phyloP scores from a whole-genome alignment of 257 asterid genomes.

The Solanum clarkiae region DNA sequence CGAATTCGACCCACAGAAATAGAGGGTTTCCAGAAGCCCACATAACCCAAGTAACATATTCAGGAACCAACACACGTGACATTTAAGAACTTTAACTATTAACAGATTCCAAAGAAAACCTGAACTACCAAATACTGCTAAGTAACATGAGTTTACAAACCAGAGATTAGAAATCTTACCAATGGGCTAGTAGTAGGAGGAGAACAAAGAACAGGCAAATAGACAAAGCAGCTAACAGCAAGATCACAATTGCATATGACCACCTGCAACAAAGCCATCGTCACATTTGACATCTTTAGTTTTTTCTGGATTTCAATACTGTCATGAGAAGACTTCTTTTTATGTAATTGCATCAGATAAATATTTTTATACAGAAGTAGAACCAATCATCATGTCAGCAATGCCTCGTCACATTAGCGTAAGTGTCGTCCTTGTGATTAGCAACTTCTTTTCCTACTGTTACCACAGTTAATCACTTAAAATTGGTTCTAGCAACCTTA shows the following conservation, averaged over 20 bases:
- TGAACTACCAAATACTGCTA: background rate
- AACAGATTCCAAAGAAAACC: background rate
- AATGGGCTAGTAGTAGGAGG: slow-evolving; percentile 74
- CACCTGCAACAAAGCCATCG: slow-evolving; percentile 50
- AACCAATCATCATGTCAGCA: background rate
- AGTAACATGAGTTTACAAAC: background rate
- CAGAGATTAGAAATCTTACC: slow-evolving; percentile 18
- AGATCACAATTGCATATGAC: slow-evolving; percentile 52
- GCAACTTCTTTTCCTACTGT: background rate
- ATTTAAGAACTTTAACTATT: background rate
- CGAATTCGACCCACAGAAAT: background rate
- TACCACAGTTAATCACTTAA: background rate
- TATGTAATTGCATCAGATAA: background rate
- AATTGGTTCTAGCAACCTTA: background rate
- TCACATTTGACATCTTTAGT: background rate
- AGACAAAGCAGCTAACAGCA: slow-evolving; percentile 53
- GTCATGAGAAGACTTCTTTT: background rate
- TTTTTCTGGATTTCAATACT: background rate
- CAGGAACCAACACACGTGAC: background rate
- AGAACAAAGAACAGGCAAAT: slow-evolving; percentile 54
- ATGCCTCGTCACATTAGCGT: background rate
- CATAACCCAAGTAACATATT: background rate
- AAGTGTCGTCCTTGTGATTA: background rate
- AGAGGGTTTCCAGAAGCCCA: background rate
- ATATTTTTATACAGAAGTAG: background rate